These are phyloP conservation scores for Cenchrus americanus DNA, from an alignment of 176 grass and related monocot species.

Conservation along the genomic window DNA sequence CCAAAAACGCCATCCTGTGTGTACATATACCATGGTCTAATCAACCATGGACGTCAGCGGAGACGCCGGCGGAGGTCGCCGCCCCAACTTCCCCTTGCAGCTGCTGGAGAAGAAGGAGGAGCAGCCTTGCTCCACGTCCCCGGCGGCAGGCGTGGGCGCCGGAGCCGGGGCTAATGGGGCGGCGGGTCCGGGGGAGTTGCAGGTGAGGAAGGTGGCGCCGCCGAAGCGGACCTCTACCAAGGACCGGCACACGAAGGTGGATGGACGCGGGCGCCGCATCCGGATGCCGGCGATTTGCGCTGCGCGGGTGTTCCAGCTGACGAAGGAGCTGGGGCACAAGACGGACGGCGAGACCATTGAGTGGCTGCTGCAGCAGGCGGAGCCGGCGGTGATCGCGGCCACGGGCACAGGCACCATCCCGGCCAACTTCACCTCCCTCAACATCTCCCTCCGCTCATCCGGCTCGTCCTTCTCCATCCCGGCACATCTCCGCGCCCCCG, in stretches of 20 bases:
- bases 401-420: slow-evolving; percentile 96
- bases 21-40: slow-evolving; percentile 37
- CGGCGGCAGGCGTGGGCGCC: slow-evolving; percentile 31
- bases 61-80: slow-evolving; percentile 51
- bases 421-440: slow-evolving; percentile 95
- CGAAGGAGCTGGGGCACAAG: slow-evolving; percentile 91
- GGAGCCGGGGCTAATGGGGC: slow-evolving; percentile 33
- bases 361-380: slow-evolving; percentile 97
- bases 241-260: slow-evolving; percentile 96
- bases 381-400: slow-evolving; percentile 90
- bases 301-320: slow-evolving; percentile 93
- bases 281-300: slow-evolving; percentile 96
- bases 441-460: slow-evolving; percentile 93
- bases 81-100: slow-evolving; percentile 77
- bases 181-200: slow-evolving; percentile 41
- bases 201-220: slow-evolving; percentile 45
- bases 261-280: slow-evolving; percentile 89
- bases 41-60: slow-evolving; percentile 40
- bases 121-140: slow-evolving; percentile 67
- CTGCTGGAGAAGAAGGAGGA: slow-evolving; percentile 89
- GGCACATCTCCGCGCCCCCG: slow-evolving; percentile 50
- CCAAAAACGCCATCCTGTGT: background rate
- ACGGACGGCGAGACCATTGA: slow-evolving; percentile 98
- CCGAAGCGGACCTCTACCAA: slow-evolving; percentile 83
- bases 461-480: slow-evolving; percentile 73